Evolutionary conservation across 2,329 filamentous ascomycete genomes (phyloP).

Genomic region (Myotisia sp.): DNA sequence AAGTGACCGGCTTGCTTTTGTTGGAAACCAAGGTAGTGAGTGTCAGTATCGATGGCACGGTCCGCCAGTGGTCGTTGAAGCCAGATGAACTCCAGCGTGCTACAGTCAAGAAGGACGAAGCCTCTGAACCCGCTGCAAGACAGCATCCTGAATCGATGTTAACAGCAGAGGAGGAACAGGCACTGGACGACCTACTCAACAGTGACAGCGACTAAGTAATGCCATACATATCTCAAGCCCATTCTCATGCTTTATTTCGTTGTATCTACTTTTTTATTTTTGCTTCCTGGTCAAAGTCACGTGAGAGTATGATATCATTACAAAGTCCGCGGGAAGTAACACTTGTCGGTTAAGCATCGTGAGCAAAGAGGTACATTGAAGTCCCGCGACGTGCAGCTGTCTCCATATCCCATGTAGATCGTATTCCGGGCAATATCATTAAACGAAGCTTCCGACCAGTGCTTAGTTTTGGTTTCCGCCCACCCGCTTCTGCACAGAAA

Average conservation of each 20-base stretch:
- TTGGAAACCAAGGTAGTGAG: constrained; percentile 51
- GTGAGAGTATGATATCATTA: constrained; percentile 5
- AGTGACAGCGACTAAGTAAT: constrained; percentile 32
- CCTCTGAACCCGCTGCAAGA: constrained; percentile 31
- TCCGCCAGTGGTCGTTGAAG: constrained; percentile 67
- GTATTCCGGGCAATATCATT: no score
- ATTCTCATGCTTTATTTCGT: background rate
- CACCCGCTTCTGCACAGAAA: no score
- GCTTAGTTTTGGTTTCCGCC: no score
- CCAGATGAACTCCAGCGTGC: constrained; percentile 44
- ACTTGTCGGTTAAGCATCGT: background rate
- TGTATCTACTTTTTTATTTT: background rate
- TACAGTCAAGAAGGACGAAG: constrained; percentile 35
- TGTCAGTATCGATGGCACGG: constrained; percentile 77
- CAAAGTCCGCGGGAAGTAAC: background rate
- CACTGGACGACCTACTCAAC: constrained; percentile 82
- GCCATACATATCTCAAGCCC: background rate
- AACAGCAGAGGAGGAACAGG: constrained; percentile 82
- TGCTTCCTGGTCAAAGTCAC: no score
- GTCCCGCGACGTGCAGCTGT: no score
- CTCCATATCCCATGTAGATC: no score
- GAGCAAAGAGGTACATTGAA: no score
- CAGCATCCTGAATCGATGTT: constrained; percentile 40
- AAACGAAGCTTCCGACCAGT: no score
- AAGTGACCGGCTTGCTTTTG: constrained; percentile 68